Conservation (phyloP, 805 yeast genomes). For the Pichia eremophila region DNA sequence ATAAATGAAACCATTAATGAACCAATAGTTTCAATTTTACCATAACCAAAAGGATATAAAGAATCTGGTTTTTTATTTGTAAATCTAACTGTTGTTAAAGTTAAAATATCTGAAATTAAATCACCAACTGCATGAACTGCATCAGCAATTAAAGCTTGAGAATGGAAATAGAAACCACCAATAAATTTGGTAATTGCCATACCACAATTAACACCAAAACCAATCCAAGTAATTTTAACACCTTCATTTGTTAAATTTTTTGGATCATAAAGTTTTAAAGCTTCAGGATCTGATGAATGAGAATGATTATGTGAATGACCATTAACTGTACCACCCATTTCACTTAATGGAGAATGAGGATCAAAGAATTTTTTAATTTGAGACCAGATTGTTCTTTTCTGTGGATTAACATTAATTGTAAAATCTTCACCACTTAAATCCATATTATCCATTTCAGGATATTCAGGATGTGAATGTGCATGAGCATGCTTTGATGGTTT, state of each 20-base stretch:
- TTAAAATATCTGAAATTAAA: slow-evolving; percentile 79
- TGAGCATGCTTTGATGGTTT: slow-evolving; percentile 14
- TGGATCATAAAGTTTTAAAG: slow-evolving; percentile 35
- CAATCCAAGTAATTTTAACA: slow-evolving; percentile 87
- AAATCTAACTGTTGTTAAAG: slow-evolving; percentile 79
- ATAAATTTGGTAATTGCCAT: slow-evolving; percentile 81
- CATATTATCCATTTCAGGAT: slow-evolving; percentile 21
- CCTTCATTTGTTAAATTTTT: slow-evolving; percentile 64
- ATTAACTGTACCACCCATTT: slow-evolving; percentile 15
- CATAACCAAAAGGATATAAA: slow-evolving; percentile 70
- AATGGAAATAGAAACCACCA: slow-evolving; percentile 89
- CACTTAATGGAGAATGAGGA: slow-evolving; percentile 27
- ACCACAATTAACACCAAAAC: slow-evolving; percentile 71
- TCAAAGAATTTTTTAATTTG: slow-evolving; percentile 26
- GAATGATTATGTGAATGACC: slow-evolving; percentile 26
- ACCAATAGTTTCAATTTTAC: slow-evolving; percentile 88
- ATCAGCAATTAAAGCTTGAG: slow-evolving; percentile 90
- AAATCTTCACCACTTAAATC: slow-evolving; percentile 23
- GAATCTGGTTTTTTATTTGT: slow-evolving; percentile 51
- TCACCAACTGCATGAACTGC: slow-evolving; percentile 91
- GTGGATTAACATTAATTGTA: slow-evolving; percentile 16
- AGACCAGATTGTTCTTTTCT: slow-evolving; percentile 17
- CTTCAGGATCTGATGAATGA: slow-evolving; percentile 32
- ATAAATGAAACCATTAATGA: slow-evolving; percentile 81
- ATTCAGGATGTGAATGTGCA: slow-evolving; percentile 24